A percentile compares a stretch with the other conserved stretches of the same genome.
Conservation (phyloP, 257 asterid genomes). For the Rhazya stricta region DNA sequence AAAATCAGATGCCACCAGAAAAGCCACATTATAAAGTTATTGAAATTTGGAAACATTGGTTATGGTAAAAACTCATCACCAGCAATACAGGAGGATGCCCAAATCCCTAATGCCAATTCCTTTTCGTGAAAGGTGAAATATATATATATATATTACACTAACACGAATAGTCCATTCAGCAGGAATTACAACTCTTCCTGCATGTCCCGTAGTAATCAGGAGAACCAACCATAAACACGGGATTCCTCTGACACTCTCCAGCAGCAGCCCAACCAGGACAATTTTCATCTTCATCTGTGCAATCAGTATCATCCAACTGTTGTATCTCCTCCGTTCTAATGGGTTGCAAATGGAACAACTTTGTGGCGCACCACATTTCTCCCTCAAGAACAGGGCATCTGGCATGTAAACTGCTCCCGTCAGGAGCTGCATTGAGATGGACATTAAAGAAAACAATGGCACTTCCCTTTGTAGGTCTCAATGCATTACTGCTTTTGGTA, state of each 20-base stretch:
- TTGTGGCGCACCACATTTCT: conserved; percentile 69
- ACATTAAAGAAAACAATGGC: conserved; percentile 65
- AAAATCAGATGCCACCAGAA: no score
- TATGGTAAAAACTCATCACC: not conserved
- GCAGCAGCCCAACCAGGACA: conserved; percentile 78
- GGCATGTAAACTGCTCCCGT: conserved; percentile 52
- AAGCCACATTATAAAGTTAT: no score
- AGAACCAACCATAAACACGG: conserved; percentile 80
- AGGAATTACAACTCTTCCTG: conserved; percentile 83
- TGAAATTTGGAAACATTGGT: not conserved
- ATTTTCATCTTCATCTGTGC: conserved; percentile 76
- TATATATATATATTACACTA: not conserved
- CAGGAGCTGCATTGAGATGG: conserved; percentile 66
- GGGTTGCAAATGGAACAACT: conserved; percentile 42
- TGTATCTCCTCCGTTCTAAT: conserved; percentile 15
- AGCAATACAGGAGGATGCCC: not conserved
- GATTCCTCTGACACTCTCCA: conserved; percentile 78
- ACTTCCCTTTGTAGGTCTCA: conserved; percentile 59
- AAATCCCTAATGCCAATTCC: not conserved
- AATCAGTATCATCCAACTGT: conserved; percentile 29
- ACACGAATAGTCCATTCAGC: conserved; percentile 21
- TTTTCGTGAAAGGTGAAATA: not conserved
- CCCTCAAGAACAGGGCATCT: conserved; percentile 67
- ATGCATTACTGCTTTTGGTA: conserved; percentile 26
- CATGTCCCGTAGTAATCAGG: conserved; percentile 85